These are phyloP conservation scores for Barbatosphaeria neglecta DNA, from an alignment of 495 filamentous ascomycete species.

Conservation along the genomic window DNA sequence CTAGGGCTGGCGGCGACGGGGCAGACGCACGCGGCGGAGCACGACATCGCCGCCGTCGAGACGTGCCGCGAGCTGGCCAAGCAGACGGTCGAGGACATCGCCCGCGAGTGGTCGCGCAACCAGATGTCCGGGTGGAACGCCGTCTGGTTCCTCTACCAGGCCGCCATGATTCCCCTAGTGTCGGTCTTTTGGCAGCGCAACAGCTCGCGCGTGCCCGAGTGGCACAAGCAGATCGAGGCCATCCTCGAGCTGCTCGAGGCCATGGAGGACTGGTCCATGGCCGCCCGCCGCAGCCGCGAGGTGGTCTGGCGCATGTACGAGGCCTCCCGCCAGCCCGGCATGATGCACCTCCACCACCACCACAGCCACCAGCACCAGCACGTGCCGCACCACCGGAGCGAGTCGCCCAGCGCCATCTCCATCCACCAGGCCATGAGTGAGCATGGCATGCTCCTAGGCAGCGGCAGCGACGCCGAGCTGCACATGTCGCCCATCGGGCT, in stretches of 20 bases:
- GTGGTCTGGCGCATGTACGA: constrained; percentile 60
- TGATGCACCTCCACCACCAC: constrained; percentile 15
- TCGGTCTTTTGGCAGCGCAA: constrained; percentile 56
- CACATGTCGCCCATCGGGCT: constrained; percentile 40
- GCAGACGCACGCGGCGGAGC: constrained; percentile 47
- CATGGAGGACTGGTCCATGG: constrained; percentile 59
- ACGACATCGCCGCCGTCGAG: constrained; percentile 55
- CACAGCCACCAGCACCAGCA: no score
- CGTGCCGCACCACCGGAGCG: constrained; percentile 6
- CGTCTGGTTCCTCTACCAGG: constrained; percentile 75
- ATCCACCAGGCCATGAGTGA: constrained; percentile 26
- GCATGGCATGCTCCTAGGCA: constrained; percentile 18
- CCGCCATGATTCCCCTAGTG: constrained; percentile 64
- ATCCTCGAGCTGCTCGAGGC: constrained; percentile 57
- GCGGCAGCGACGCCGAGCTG: constrained; percentile 19
- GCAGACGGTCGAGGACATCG: constrained; percentile 59
- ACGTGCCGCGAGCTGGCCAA: constrained; percentile 59
- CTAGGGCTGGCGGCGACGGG: constrained; percentile 60
- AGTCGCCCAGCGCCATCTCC: constrained; percentile 13
- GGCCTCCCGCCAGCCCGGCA: constrained; percentile 35
- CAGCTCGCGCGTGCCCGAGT: constrained; percentile 39
- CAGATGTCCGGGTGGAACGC: constrained; percentile 74
- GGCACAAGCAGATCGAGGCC: constrained; percentile 56
- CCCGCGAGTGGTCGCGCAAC: constrained; percentile 54
- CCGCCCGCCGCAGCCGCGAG: constrained; percentile 56